phyloP scores from a whole-genome alignment of 495 filamentous ascomycete genomes.

The Daldinia concentrica region DNA sequence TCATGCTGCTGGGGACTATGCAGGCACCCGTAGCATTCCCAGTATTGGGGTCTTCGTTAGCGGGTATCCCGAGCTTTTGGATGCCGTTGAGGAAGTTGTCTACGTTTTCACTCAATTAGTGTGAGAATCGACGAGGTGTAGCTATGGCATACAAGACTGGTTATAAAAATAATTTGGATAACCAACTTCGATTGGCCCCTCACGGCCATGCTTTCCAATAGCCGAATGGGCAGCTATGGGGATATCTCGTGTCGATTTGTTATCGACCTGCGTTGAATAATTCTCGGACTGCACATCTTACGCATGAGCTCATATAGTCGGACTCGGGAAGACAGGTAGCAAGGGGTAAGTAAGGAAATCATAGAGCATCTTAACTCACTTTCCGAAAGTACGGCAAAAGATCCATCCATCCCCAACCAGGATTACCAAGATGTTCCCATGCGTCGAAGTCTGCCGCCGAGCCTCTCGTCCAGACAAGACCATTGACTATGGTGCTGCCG shows the following conservation, averaged over 20 bases:
- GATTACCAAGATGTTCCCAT: constrained; percentile 68
- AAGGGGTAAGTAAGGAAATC: background rate
- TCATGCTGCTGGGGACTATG: constrained; percentile 57
- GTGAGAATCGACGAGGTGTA: background rate
- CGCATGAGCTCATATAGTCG: constrained; percentile 33
- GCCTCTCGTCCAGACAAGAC: constrained; percentile 57
- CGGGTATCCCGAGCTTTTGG: constrained; percentile 60
- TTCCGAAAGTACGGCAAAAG: constrained; percentile 68
- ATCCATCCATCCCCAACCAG: constrained; percentile 69
- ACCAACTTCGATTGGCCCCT: constrained; percentile 60
- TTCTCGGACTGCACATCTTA: constrained; percentile 25
- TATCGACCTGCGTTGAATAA: constrained; percentile 19
- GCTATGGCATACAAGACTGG: constrained; percentile 51
- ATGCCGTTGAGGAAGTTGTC: constrained; percentile 62
- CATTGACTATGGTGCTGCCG: constrained; percentile 60
- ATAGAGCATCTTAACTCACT: constrained; percentile 39
- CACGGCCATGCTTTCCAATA: constrained; percentile 45
- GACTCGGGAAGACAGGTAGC: background rate
- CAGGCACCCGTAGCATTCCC: constrained; percentile 59
- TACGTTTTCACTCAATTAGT: constrained; percentile 39
- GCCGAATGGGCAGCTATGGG: constrained; percentile 51
- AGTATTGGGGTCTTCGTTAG: constrained; percentile 56
- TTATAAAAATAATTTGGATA: constrained; percentile 64
- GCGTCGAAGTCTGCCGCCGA: constrained; percentile 61
- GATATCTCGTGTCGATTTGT: constrained; percentile 44